Evolutionary conservation across 306 rosid genomes (phyloP).

Genomic region (Fragaria ananassa): DNA sequence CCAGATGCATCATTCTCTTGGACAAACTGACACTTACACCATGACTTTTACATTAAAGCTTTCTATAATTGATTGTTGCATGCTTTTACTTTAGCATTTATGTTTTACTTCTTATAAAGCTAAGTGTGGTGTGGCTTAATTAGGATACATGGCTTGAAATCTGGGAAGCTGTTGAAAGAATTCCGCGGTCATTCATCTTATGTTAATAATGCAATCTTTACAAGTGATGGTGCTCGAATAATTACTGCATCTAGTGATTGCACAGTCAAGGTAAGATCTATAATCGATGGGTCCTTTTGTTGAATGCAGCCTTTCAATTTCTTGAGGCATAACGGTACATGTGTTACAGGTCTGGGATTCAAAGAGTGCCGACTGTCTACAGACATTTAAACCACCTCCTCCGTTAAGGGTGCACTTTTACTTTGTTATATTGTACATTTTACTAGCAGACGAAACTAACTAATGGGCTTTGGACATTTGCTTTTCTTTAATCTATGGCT

Average conservation of each 20-base stretch:
- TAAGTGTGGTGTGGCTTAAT: slow-evolving; percentile 15
- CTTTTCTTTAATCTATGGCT: slow-evolving; percentile 28
- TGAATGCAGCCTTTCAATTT: background rate
- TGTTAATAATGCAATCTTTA: slow-evolving; percentile 90
- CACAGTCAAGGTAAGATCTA: slow-evolving; percentile 69
- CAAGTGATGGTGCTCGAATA: slow-evolving; percentile 82
- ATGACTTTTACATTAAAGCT: background rate
- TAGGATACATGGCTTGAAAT: slow-evolving; percentile 93
- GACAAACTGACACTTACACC: background rate
- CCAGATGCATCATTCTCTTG: background rate
- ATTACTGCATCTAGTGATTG: slow-evolving; percentile 97
- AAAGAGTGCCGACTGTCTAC: slow-evolving; percentile 83
- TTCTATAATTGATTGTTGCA: background rate
- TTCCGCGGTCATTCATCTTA: slow-evolving; percentile 94
- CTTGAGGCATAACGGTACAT: slow-evolving; percentile 3
- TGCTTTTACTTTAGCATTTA: background rate
- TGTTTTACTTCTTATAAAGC: slow-evolving; percentile 4
- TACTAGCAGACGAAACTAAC: slow-evolving; percentile 13
- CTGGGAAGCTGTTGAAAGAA: slow-evolving; percentile 93
- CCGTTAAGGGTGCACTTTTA: slow-evolving; percentile 65
- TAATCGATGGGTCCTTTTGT: background rate
- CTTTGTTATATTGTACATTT: background rate
- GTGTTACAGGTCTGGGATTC: slow-evolving; percentile 84
- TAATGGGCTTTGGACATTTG: background rate
- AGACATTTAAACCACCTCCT: slow-evolving; percentile 98